Percentiles rank a stretch among this genome's conserved stretches.
phyloP scores from a whole-genome alignment of 495 filamentous ascomycete species.

The Amphirosellinia nigrospora region DNA sequence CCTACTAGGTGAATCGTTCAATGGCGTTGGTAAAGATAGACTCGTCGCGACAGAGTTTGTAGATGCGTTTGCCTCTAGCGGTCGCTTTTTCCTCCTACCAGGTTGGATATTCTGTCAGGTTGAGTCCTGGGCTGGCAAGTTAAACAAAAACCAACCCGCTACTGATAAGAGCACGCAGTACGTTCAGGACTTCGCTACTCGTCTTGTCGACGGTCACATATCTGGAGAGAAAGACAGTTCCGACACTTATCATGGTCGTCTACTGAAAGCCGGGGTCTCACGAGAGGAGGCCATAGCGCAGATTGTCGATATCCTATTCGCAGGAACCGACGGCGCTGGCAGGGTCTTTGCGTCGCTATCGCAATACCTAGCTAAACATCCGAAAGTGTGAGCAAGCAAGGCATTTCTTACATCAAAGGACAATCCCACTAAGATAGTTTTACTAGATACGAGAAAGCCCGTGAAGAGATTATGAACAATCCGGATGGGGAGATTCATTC shows the following conservation, averaged over 20 bases:
- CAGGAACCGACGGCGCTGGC: conserved; percentile 55
- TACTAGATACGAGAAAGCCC: background rate
- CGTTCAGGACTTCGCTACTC: background rate
- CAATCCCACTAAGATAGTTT: too few relatives aligned
- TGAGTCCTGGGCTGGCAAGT: background rate
- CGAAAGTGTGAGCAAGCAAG: background rate
- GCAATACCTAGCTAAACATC: background rate
- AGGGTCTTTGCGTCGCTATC: conserved; percentile 50
- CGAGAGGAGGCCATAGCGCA: conserved; percentile 52
- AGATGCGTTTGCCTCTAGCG: conserved; percentile 55
- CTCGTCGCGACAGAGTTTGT: conserved; percentile 48
- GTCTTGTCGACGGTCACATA: background rate
- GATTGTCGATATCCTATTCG: conserved; percentile 48
- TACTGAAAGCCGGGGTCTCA: conserved; percentile 51
- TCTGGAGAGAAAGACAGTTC: conserved; percentile 26
- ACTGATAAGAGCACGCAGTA: background rate
- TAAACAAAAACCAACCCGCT: background rate
- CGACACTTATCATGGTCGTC: conserved; percentile 53
- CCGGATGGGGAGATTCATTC: conserved; percentile 47
- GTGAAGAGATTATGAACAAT: background rate
- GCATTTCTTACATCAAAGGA: too few relatives aligned
- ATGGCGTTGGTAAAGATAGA: conserved; percentile 13
- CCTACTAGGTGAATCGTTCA: background rate
- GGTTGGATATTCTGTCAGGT: conserved; percentile 31
- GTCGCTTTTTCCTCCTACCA: conserved; percentile 55